These are phyloP conservation scores for Coniferiporia weirii DNA, from an alignment of 1,284 basidiomycete species.

Conservation along the genomic window DNA sequence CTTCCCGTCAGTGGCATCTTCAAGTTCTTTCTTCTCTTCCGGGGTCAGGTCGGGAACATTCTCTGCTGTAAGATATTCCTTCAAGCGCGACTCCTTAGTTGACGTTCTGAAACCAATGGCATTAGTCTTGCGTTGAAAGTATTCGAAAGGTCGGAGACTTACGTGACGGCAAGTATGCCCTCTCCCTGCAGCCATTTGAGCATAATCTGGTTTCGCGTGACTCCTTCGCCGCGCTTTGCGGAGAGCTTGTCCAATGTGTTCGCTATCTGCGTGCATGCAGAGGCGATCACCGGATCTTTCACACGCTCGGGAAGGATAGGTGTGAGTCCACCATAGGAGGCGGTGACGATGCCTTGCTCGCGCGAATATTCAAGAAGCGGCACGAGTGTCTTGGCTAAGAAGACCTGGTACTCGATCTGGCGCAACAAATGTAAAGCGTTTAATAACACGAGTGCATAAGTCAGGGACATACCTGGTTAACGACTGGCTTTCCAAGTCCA, in stretches of 20 bases:
- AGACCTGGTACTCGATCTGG: conserved; percentile 80
- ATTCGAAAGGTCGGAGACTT: no score
- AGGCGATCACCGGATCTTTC: conserved; percentile 48
- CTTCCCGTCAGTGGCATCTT: conserved; percentile 50
- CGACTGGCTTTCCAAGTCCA: conserved; percentile 58
- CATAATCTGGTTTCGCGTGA: conserved; percentile 51
- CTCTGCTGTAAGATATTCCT: conserved; percentile 57
- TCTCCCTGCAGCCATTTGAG: conserved; percentile 58
- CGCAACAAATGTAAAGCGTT: not conserved
- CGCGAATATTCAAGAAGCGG: conserved; percentile 51
- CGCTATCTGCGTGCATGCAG: conserved; percentile 41
- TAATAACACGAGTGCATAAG: not conserved
- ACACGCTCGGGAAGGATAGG: conserved; percentile 50
- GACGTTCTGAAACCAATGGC: no score
- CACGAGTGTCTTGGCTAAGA: conserved; percentile 55
- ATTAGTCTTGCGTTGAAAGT: no score
- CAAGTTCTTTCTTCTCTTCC: conserved; percentile 60
- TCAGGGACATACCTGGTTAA: conserved; percentile 64
- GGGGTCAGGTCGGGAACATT: conserved; percentile 51
- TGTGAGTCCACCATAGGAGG: conserved; percentile 63
- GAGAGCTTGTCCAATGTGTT: conserved; percentile 35
- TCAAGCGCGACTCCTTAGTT: conserved; percentile 50
- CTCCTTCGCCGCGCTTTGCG: conserved; percentile 27
- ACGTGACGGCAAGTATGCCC: conserved; percentile 58
- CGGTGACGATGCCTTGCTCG: conserved; percentile 59